Base-by-base conservation (phyloP, 169 alveolate genomes). In the Amoebophrya sp. region DNA sequence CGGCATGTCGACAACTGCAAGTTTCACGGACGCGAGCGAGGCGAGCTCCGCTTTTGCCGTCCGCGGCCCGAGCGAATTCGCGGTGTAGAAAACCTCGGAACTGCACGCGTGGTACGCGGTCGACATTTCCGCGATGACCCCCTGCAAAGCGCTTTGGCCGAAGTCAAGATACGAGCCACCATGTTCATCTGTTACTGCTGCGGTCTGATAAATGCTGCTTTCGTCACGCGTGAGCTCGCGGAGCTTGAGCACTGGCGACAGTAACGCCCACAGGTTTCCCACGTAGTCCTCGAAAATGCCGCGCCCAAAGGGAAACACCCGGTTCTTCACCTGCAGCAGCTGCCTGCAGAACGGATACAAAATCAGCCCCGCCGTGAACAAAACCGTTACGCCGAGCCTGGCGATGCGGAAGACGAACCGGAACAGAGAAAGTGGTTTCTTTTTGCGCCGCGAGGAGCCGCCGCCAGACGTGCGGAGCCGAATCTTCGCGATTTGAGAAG, bases 201-300 rank as follows among this genome's bases (percentile, higher is more conserved):
- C 48, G 4, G 4, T 42, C 48, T 13, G 34, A 29, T 58, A 58
- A 58, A 58, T 58, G 34, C 34, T 13, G 4, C 23, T 16, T n/a
- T 58, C 78, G 78, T 58, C 78, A 13, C 78, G 78, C 29, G 90
- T 10, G 23, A 89, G 90, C 58, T 31, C 26, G 4, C 45, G 29
- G 26, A 69, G 69, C 34, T 78, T 70, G 31, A 89, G 31, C 29
- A 91, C 69, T 4, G 92, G 92, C 26, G 92, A 87, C 29, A 48
- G 39, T 0, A 41, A 38, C 15, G 88, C 91, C 98, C 98, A 96
- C 92, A 95, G 93, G 39, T 96, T 95, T n/a, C 97, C 97, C 42
- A 95, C 98, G 93, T 95, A 94, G 92, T 96, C 95, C 92, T 94
- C 96, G 91, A 92, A 96, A 48, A 96, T 91, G n/a, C 98, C 98